These are phyloP conservation scores for Pestalotiopsis sp. DNA, from an alignment of 2,329 filamentous ascomycete genomes.

Conservation along the genomic window DNA sequence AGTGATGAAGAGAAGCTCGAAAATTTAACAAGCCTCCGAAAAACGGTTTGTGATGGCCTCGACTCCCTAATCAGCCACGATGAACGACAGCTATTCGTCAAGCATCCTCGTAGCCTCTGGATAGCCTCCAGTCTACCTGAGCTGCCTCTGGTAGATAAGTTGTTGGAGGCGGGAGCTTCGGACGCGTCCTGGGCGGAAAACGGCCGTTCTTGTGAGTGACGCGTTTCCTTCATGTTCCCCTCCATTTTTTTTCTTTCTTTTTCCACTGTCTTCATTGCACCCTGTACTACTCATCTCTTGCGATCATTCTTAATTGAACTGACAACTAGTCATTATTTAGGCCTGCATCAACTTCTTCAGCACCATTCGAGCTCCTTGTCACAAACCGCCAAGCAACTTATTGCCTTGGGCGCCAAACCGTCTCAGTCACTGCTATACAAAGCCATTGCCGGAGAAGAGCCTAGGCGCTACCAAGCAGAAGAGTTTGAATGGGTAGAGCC, in stretches of 20 bases:
- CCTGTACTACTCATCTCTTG: too few species aligned
- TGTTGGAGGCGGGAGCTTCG: not conserved
- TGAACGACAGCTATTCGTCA: not conserved
- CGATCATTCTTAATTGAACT: not conserved
- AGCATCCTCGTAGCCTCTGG: slow-evolving; percentile 2
- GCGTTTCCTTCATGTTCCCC: not conserved
- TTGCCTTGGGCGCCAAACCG: not conserved
- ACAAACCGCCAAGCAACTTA: not conserved
- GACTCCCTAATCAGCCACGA: not conserved
- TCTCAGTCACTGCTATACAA: not conserved
- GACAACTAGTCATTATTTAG: not conserved
- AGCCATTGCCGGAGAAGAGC: not conserved
- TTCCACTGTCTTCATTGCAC: not conserved
- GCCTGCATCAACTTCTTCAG: not conserved
- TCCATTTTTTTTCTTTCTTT: not conserved
- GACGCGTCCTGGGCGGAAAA: not conserved
- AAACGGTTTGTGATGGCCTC: not conserved
- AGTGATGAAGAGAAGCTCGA: not conserved
- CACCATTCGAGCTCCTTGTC: not conserved
- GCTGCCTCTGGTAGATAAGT: not conserved
- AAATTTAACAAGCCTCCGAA: not conserved
- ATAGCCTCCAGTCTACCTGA: not conserved
- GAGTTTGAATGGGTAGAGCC: too few species aligned
- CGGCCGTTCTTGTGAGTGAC: not conserved
- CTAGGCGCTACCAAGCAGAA: not conserved